Evolutionary conservation across 129 eudicot genomes (phyloP), one percentile per base, ranked within the genome.

Genomic region (Centella asiatica): DNA sequence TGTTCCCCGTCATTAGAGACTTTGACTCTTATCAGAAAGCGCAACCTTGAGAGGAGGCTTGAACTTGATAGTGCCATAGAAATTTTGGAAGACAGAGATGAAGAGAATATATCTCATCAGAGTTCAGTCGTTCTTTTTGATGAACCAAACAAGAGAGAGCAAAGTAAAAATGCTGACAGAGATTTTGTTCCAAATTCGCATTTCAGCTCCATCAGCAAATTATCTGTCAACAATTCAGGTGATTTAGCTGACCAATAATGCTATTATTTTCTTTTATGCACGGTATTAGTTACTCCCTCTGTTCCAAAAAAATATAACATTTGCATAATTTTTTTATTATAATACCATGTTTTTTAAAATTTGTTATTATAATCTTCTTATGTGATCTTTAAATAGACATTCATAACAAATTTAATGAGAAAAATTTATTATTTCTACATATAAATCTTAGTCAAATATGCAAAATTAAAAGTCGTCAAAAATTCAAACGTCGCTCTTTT

Each of bases 1-100:
- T 64, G 59, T 23, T 73, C 84, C 12, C 95, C 96, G 26, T 78
- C 95, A 27, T 48, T 71, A 48, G 93, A 93, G 76, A 68, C 89
- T 36, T 74, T 80, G 61, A 68, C 37, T 12, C 84, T 78, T 45
- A 64, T 83, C 65, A 72, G 74, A 57, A 87, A 87, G 64, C 86
- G 87, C 59, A 77, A 70, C 58, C 86, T 69, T 14, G 85, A 82
- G 67, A 76, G 69, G 70, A 85, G 68, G 62, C 83, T 74, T 36
- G 80, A 67, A 67, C 78, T 83, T 19, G 45, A 72, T 51, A 75
- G 67, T 63, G 51, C 67, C 63, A 19, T 57, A 31, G 72, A 71
- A 64, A 61, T 67, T 23, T 31, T 37, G 23, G 72, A 73, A 26
- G 73, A 63, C 64, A 36, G 44, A 6, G 77, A 69, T 31, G 54